Conservation (phyloP, 192 early-diverging fungal species). For the Coemansia javaensis region DNA sequence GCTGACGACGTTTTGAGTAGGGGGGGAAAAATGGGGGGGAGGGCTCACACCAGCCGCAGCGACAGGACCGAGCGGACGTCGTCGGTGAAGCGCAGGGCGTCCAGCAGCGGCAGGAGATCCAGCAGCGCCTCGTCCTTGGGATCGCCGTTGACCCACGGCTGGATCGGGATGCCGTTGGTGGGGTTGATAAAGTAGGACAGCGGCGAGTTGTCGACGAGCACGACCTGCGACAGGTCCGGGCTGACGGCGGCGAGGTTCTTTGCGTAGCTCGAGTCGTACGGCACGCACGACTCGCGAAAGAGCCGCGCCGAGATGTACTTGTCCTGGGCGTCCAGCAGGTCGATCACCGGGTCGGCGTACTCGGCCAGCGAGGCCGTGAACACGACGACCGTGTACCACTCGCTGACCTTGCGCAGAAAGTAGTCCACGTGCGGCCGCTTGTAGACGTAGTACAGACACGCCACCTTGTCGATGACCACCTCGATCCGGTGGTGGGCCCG, state of each 20-base stretch:
- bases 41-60: constrained; percentile 30
- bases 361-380: constrained; percentile 69
- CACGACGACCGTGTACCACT: constrained; percentile 64
- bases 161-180: constrained; percentile 67
- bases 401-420: constrained; percentile 57
- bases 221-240: constrained; percentile 58
- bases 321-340: constrained; percentile 56
- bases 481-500: constrained; percentile 60
- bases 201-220: constrained; percentile 69
- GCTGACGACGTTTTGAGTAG: constrained; percentile 43
- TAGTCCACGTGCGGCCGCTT: constrained; percentile 59
- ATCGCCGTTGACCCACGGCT: constrained; percentile 65
- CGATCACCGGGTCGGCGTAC: constrained; percentile 62
- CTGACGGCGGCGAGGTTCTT: constrained; percentile 64
- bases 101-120: constrained; percentile 57
- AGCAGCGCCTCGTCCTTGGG: constrained; percentile 60
- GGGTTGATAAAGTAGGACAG: constrained; percentile 71
- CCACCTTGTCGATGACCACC: constrained; percentile 59
- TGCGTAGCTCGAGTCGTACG: constrained; percentile 60
- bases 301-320: constrained; percentile 58
- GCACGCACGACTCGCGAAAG: constrained; percentile 63
- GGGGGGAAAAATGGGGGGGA: neutral
- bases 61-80: constrained; percentile 61
- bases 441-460: constrained; percentile 59
- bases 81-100: constrained; percentile 54